Percentiles rank a stretch among this genome's conserved stretches.
phyloP scores from a whole-genome alignment of 805 yeast genomes.

The Lipomyces lipofer region DNA sequence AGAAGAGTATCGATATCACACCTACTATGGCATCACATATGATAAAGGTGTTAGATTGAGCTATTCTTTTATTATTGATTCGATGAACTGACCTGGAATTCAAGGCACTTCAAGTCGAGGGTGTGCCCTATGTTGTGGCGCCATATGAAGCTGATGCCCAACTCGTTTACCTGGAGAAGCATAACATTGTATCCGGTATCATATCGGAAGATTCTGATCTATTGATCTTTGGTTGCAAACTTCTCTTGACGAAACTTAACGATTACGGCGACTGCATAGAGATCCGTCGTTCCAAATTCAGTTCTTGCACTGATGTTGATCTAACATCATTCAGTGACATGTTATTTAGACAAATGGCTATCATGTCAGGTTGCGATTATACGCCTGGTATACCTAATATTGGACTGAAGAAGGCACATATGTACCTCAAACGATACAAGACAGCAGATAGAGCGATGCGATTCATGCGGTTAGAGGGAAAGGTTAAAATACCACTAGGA shows the following conservation, averaged over 20 bases:
- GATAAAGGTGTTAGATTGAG: conserved; percentile 51
- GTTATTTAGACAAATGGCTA: conserved; percentile 74
- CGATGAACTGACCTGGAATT: not conserved
- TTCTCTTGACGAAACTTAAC: conserved; percentile 77
- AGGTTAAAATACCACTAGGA: conserved; percentile 52
- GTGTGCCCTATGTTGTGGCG: conserved; percentile 79
- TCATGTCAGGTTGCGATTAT: conserved; percentile 95
- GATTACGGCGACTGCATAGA: conserved; percentile 68
- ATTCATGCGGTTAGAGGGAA: conserved; percentile 62
- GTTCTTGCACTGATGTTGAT: conserved; percentile 48
- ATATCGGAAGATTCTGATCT: conserved; percentile 94
- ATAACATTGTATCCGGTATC: conserved; percentile 77
- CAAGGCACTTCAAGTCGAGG: conserved; percentile 49
- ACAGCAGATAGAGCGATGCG: conserved; percentile 58
- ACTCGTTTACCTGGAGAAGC: conserved; percentile 81
- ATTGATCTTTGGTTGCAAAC: conserved; percentile 78
- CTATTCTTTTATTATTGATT: not conserved
- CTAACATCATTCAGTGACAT: conserved; percentile 53
- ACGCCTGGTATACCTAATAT: conserved; percentile 80
- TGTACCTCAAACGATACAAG: conserved; percentile 52
- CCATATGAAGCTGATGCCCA: conserved; percentile 99
- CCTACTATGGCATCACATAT: conserved; percentile 88
- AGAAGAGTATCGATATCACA: conserved; percentile 81
- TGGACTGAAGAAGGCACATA: conserved; percentile 77
- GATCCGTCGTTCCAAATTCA: conserved; percentile 59